Evolutionary conservation across 2,329 filamentous ascomycete genomes (phyloP).

Genomic region (Cladosporium sp.): DNA sequence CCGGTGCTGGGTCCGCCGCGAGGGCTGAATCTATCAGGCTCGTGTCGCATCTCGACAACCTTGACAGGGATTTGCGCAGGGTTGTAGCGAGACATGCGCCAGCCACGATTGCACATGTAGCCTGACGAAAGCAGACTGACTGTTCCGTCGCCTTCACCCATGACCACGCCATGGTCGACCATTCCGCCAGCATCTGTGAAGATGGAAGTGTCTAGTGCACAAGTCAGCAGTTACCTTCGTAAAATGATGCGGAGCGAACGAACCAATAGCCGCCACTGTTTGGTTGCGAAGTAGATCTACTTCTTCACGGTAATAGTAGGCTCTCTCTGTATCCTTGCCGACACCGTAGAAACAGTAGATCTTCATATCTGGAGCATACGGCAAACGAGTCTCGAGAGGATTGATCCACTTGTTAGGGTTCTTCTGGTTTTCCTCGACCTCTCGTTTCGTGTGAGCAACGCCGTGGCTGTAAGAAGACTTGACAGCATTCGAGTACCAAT

Average conservation of each 20-base stretch:
- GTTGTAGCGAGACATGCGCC: slow-evolving; percentile 92
- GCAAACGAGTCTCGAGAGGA: slow-evolving; percentile 83
- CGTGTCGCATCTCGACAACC: slow-evolving; percentile 93
- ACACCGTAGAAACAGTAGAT: slow-evolving; percentile 98
- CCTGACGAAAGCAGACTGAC: slow-evolving; percentile 89
- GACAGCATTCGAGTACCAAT: slow-evolving; percentile 80
- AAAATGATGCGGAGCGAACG: neutral
- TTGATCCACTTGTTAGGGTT: slow-evolving; percentile 83
- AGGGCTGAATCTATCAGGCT: slow-evolving; percentile 88
- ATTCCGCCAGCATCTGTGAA: slow-evolving; percentile 57
- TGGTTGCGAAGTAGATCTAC: slow-evolving; percentile 56
- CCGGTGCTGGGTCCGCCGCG: slow-evolving; percentile 69
- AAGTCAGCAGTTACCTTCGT: slow-evolving; percentile 13
- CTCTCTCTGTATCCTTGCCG: slow-evolving; percentile 88
- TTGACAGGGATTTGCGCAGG: slow-evolving; percentile 78
- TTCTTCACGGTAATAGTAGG: slow-evolving; percentile 85
- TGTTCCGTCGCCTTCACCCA: slow-evolving; percentile 95
- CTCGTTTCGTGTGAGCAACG: slow-evolving; percentile 73
- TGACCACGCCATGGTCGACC: slow-evolving; percentile 83
- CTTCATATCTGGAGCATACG: slow-evolving; percentile 83
- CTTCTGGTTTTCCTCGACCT: slow-evolving; percentile 68
- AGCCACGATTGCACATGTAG: slow-evolving; percentile 96
- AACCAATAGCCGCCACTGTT: slow-evolving; percentile 54
- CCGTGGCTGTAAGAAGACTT: slow-evolving; percentile 80
- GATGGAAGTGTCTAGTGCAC: slow-evolving; percentile 64